These are phyloP conservation scores for Lumnitzera littorea DNA, from an alignment of 345 rosid species.

Conservation along the genomic window DNA sequence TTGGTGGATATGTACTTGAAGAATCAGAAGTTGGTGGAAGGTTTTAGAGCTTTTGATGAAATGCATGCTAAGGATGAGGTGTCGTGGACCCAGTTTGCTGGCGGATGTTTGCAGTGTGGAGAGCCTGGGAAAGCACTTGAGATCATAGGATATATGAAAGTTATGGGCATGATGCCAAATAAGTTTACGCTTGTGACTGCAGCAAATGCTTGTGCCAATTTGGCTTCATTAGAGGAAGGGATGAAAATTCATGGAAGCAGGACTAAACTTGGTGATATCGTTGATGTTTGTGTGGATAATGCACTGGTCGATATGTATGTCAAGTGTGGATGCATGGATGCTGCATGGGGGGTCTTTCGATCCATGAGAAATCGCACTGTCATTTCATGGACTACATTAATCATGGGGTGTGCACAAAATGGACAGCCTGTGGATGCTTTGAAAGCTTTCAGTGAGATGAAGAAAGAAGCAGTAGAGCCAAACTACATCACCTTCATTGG, in stretches of 20 bases:
- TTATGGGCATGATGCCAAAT: constrained; percentile 34
- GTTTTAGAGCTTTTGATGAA: constrained; percentile 29
- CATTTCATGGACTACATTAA: too few relatives aligned
- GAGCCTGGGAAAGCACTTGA: constrained; percentile 37
- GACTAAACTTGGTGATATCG: constrained; percentile 35
- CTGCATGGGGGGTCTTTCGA: too few relatives aligned
- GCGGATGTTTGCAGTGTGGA: constrained; percentile 37
- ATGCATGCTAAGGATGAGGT: constrained; percentile 30
- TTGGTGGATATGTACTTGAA: constrained; percentile 38
- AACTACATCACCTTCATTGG: too few relatives aligned
- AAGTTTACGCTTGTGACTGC: constrained; percentile 46
- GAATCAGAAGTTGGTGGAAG: constrained; percentile 29
- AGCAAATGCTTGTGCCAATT: constrained; percentile 41
- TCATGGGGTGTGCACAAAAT: too few relatives aligned
- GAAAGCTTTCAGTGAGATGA: too few relatives aligned
- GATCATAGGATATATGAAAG: constrained; percentile 31
- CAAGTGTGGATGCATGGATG: too few relatives aligned
- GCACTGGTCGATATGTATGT: too few relatives aligned
- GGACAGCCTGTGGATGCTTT: too few relatives aligned
- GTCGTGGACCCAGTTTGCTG: constrained; percentile 50
- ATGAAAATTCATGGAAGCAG: constrained; percentile 38
- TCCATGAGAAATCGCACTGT: too few relatives aligned
- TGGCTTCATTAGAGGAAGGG: constrained; percentile 38
- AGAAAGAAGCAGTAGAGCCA: too few relatives aligned
- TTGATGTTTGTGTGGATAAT: constrained; percentile 27